These are phyloP conservation scores for Penicillium dipodomyicola DNA, from an alignment of 495 filamentous ascomycete genomes.

Conservation along the genomic window DNA sequence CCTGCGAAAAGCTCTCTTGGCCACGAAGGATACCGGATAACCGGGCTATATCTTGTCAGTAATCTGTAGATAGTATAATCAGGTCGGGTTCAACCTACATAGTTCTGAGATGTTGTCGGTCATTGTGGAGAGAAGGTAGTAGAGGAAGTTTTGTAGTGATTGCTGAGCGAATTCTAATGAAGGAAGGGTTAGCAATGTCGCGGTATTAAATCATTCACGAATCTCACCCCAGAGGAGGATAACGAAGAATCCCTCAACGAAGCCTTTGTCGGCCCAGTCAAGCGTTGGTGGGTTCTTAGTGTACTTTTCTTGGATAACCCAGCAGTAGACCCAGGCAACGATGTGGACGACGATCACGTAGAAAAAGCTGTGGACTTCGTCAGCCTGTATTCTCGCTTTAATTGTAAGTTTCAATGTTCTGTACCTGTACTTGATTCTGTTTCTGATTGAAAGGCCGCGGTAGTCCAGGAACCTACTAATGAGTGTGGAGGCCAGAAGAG, in stretches of 20 bases:
- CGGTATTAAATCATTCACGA: not conserved
- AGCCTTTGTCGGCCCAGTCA: constrained; percentile 46
- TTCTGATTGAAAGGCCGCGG: constrained; percentile 33
- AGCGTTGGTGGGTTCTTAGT: constrained; percentile 40
- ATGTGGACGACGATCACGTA: constrained; percentile 44
- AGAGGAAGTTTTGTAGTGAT: constrained; percentile 50
- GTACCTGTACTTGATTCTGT: constrained; percentile 40
- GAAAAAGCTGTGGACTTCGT: constrained; percentile 32
- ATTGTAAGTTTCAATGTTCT: not conserved
- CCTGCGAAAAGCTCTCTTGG: constrained; percentile 60
- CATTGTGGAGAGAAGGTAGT: constrained; percentile 59
- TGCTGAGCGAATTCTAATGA: constrained; percentile 42
- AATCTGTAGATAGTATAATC: constrained; percentile 12
- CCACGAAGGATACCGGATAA: constrained; percentile 58
- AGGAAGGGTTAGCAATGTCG: not conserved
- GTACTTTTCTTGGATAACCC: constrained; percentile 51
- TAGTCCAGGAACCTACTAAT: constrained; percentile 47
- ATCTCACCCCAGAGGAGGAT: constrained; percentile 43
- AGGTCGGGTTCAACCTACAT: constrained; percentile 28
- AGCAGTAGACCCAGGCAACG: constrained; percentile 46
- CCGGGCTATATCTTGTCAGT: constrained; percentile 38
- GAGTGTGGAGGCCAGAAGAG: constrained; percentile 34
- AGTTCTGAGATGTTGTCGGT: constrained; percentile 56
- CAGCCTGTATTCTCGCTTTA: not conserved
- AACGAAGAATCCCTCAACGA: constrained; percentile 46